Percentiles rank a stretch among this genome's conserved stretches.
Conservation (phyloP, 140 eudicot genomes). For the Eryngium alpinum region DNA sequence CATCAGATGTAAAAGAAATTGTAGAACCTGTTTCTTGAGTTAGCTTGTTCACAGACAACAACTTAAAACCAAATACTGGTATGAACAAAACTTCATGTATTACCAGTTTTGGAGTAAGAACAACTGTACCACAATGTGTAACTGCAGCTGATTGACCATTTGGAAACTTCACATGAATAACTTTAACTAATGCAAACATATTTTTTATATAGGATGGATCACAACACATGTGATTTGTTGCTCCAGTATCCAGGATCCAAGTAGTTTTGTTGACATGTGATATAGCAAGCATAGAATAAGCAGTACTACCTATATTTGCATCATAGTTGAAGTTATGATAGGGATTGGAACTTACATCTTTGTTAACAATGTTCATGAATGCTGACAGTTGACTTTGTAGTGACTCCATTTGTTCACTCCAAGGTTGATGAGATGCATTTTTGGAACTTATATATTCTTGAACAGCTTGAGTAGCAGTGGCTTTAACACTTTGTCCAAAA, state of each 20-base stretch:
- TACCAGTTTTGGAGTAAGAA: neutral
- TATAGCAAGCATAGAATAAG: neutral
- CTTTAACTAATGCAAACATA: accelerated
- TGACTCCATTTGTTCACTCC: no score
- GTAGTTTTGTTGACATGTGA: neutral
- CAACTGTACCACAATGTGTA: neutral
- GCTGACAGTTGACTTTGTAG: no score
- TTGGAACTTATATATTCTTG: no score
- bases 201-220: neutral
- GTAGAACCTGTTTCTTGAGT: neutral
- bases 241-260: neutral
- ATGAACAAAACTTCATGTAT: neutral
- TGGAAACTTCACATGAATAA: neutral
- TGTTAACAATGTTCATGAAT: no score
- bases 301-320: neutral
- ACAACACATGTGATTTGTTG: neutral
- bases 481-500: no score
- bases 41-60: neutral
- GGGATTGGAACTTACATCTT: no score
- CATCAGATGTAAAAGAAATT: neutral
- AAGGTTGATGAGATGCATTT: no score
- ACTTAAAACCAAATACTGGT: neutral
- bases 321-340: no score
- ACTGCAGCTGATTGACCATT: neutral
- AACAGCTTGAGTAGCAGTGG: no score